Base-by-base conservation (phyloP, 192 early-diverging fungal species). In the Coemansia sp. region DNA sequence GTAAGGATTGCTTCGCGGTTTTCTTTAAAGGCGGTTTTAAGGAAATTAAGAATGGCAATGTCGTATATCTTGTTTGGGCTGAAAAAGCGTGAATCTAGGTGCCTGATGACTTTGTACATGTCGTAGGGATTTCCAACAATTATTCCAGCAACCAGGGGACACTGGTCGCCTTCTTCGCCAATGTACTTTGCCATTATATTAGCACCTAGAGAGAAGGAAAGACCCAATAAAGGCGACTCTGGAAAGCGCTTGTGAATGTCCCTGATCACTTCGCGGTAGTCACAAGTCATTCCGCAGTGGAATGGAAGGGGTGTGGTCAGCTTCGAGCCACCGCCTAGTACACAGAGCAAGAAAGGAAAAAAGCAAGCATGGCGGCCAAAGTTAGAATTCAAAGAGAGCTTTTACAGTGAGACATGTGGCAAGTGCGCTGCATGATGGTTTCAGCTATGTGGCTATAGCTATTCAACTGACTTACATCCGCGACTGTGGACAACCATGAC, bases 181-280 rank as follows among this genome's bases (percentile, higher is more conserved):
- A 93, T 81, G 49, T 85, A 91, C 78, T 95, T 98, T 44, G 87
- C 81, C 55, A 98, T 64, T 29, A 98, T 88, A 60, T 98, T 98
- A 18, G 93, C 82, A 3, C 95, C 95, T 24, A 98, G 78, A 32
- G 88, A 91, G 57, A 93, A 98, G 3, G 93, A 93, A 44, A 92
- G 78, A 17, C 84, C 92, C 38, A 93, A 61, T 28, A 95, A 47
- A 3, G 87, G 81, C 26, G 86, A 80, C 14, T 70, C 53, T 2
- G 91, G 85, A 18, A 78, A 49, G 19, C 86, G 76, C 3, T 87
- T 47, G 23, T 40, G 52, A 24, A 77, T 35, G 27, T 40, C 32
- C 10, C 38, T 26, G 6, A 77, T 28, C 8, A 77, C 60, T 29
- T 77, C 67, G 46, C 68, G 68, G 28, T 71, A 71, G 72, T 98